A percentile compares a stretch with the other conserved stretches of the same genome.
Conservation (phyloP, 306 rosid genomes). For the Prunus padus region DNA sequence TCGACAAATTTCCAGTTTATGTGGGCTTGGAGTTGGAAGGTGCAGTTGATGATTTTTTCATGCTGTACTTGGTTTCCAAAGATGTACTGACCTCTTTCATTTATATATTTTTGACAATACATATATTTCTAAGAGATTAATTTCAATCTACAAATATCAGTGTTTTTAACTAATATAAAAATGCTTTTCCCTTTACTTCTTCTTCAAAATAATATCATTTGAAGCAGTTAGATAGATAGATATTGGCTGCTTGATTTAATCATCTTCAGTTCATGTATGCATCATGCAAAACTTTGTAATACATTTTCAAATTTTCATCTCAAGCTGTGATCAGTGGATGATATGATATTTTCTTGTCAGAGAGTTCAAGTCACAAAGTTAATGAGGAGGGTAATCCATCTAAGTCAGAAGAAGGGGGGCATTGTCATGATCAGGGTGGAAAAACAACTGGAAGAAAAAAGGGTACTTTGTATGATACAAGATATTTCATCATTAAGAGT, state of each 20-base stretch:
- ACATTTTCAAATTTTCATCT: neutral
- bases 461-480: slow-evolving; percentile 39
- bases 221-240: neutral
- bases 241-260: neutral
- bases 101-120: neutral
- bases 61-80: neutral
- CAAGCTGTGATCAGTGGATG: slow-evolving; percentile 14
- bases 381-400: slow-evolving; percentile 38
- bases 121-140: neutral
- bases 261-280: neutral
- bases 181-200: neutral
- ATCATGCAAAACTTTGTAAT: neutral
- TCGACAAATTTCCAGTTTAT: neutral
- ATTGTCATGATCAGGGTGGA: slow-evolving; percentile 34
- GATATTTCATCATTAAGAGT: slow-evolving; percentile 76
- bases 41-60: neutral
- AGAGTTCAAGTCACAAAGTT: slow-evolving; percentile 55
- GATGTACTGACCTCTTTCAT: neutral
- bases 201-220: neutral
- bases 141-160: neutral
- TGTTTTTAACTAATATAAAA: neutral
- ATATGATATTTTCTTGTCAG: slow-evolving; percentile 38
- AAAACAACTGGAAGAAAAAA: slow-evolving; percentile 38
- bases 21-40: neutral
- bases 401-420: slow-evolving; percentile 39